Conservation (phyloP, 345 rosid species). For the Draba incana region DNA sequence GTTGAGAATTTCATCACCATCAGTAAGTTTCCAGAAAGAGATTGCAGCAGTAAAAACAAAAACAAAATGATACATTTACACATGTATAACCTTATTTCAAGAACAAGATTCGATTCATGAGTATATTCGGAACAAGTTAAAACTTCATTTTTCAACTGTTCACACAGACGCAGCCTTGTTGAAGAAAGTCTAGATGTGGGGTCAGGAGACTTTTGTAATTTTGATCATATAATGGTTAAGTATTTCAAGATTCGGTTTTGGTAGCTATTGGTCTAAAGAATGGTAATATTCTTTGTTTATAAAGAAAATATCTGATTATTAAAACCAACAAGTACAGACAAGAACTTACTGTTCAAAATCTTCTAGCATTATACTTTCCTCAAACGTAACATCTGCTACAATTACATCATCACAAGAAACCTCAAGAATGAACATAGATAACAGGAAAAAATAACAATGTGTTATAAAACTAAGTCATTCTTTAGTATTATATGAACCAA, state of each 20-base stretch:
- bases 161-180: slow-evolving; percentile 25
- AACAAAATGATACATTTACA: not conserved
- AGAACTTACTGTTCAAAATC: slow-evolving; percentile 35
- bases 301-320: not conserved
- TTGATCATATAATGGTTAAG: slow-evolving; percentile 8
- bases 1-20: slow-evolving; percentile 12
- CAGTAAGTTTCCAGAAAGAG: slow-evolving; percentile 5
- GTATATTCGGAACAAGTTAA: not conserved
- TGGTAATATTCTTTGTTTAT: not conserved
- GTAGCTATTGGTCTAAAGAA: slow-evolving; percentile 16
- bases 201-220: slow-evolving; percentile 13
- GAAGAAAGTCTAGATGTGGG: slow-evolving; percentile 14
- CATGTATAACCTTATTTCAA: not conserved
- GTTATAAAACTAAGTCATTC: slow-evolving; percentile 11
- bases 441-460: slow-evolving; percentile 4
- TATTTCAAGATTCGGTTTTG: slow-evolving; percentile 20
- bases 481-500: slow-evolving; percentile 28
- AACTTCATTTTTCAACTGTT: slow-evolving; percentile 5
- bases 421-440: slow-evolving; percentile 13
- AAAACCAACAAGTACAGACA: slow-evolving; percentile 9
- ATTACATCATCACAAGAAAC: slow-evolving; percentile 22
- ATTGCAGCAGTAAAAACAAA: not conserved
- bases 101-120: slow-evolving; percentile 18
- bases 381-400: slow-evolving; percentile 46
- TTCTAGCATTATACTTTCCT: slow-evolving; percentile 45